Base-by-base conservation (phyloP, 768 basidiomycete species). In the Rhizopogon vulgaris region DNA sequence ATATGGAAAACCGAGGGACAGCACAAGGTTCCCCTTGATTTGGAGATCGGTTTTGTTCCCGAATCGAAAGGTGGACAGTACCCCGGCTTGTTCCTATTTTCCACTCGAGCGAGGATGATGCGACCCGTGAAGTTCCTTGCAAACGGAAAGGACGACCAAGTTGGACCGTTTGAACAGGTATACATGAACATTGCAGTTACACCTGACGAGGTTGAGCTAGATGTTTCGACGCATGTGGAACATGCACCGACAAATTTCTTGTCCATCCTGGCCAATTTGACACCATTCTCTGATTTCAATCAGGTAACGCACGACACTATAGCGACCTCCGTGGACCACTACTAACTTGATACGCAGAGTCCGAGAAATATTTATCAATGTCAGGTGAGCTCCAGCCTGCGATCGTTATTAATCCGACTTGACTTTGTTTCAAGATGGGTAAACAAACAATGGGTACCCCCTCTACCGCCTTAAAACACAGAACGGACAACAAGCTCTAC, bases 371-470 rank as follows among this genome's bases (percentile, higher is more conserved):
- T 93, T 51, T 93, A 93, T 62, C 89, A 95, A 66, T 96, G 94
- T 69, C 91, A 92, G 79, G 88, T 89, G 61, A 30, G 67, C 58
- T 39, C 40, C 25, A 46, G 14, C 12, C 22, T 22, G 40, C 32
- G 10, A 32, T n/a, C 42, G 10, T 24, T 41, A 17, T 14, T 34
- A 27, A 28, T 18, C 18, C n/a, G 14, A 10, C 40, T 27, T 39
- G 41, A 9, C 39, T 17, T 17, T 30, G 39, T 14, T 27, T 56
- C 50, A 67, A 98, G 87, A 99, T 99, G 96, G 94, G 94, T 67
- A 99, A 99, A 75, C 96, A 99, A 82, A 89, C 91, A 2, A 99
- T 99, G 96, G 96, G 96, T 25, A 98, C 96, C 17, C 95, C 96
- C 2, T 85, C 93, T 30, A 97, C 94, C 2, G 88, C 93, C 5